Conservation (phyloP, 2,329 filamentous ascomycete species). For the Madurella fahalii region DNA sequence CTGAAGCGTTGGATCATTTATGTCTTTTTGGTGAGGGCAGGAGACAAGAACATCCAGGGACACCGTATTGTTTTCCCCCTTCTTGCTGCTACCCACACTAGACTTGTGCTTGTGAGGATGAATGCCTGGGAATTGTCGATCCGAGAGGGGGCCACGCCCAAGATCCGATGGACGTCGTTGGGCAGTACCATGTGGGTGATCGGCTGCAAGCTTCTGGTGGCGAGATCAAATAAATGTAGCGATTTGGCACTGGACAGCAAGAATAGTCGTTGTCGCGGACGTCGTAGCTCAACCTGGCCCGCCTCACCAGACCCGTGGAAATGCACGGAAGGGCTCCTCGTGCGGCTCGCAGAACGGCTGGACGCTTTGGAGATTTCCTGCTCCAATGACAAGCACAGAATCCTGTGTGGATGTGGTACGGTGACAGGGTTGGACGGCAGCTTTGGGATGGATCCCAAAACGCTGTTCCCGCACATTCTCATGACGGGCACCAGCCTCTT, state of each 20-base stretch:
- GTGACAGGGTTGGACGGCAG: slow-evolving; percentile 9
- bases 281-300: not conserved
- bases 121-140: slow-evolving; percentile 48
- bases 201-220: slow-evolving; percentile 4
- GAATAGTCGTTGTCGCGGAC: slow-evolving; percentile 6
- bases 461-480: slow-evolving; percentile 41
- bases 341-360: slow-evolving; percentile 1
- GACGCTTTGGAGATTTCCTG: slow-evolving; percentile 5
- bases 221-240: slow-evolving; percentile 19
- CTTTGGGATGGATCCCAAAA: slow-evolving; percentile 15
- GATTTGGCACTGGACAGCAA: slow-evolving; percentile 16
- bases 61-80: slow-evolving; percentile 10
- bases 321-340: not conserved
- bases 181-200: slow-evolving; percentile 24
- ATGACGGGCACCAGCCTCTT: slow-evolving; percentile 34
- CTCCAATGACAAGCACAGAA: slow-evolving; percentile 33
- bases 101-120: slow-evolving; percentile 51
- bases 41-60: slow-evolving; percentile 23
- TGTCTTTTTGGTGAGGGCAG: slow-evolving; percentile 38
- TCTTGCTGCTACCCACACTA: slow-evolving; percentile 39
- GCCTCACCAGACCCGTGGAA: not conserved
- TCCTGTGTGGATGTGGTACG: slow-evolving; percentile 37
- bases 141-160: slow-evolving; percentile 52
- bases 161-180: slow-evolving; percentile 40
- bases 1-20: slow-evolving; percentile 36